Conservation (phyloP, 2,329 filamentous ascomycete species). For the Dactylonectria macrodidyma region DNA sequence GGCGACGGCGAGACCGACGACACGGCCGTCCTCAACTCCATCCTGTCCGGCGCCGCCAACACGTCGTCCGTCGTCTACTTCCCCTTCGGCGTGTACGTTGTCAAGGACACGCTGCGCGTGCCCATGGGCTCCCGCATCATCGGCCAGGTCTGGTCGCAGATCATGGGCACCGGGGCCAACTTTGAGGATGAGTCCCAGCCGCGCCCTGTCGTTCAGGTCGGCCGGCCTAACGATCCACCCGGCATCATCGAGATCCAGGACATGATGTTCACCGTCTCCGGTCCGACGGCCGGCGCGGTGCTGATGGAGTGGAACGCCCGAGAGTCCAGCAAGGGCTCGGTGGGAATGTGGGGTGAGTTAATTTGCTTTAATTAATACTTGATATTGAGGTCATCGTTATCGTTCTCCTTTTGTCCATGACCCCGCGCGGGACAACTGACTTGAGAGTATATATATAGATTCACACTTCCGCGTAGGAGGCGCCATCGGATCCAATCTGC, state of each 20-base stretch:
- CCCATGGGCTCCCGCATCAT: conserved; percentile 62
- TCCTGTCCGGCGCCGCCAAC: neutral
- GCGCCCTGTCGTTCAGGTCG: conserved; percentile 70
- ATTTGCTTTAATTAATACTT: too few species aligned
- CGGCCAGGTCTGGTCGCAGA: conserved; percentile 62
- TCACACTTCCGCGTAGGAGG: neutral
- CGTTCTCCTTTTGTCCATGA: neutral
- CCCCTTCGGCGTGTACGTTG: conserved; percentile 55
- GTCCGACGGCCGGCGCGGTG: conserved; percentile 23
- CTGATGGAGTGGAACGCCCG: too few species aligned
- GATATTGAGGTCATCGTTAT: neutral
- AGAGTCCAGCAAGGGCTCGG: too few species aligned
- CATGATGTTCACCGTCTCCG: conserved; percentile 70
- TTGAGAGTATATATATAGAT: neutral
- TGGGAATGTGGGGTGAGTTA: neutral
- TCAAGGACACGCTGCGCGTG: conserved; percentile 62
- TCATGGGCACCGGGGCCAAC: conserved; percentile 64
- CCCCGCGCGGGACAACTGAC: neutral
- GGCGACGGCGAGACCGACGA: conserved; percentile 82
- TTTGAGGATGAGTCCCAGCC: conserved; percentile 69
- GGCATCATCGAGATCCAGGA: conserved; percentile 75
- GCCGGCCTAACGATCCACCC: conserved; percentile 62
- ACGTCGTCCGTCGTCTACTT: conserved; percentile 43
- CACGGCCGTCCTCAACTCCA: conserved; percentile 46
- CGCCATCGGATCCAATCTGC: neutral